Conservation (phyloP, 2,329 filamentous ascomycete genomes). For the Neonectria neomacrospora region DNA sequence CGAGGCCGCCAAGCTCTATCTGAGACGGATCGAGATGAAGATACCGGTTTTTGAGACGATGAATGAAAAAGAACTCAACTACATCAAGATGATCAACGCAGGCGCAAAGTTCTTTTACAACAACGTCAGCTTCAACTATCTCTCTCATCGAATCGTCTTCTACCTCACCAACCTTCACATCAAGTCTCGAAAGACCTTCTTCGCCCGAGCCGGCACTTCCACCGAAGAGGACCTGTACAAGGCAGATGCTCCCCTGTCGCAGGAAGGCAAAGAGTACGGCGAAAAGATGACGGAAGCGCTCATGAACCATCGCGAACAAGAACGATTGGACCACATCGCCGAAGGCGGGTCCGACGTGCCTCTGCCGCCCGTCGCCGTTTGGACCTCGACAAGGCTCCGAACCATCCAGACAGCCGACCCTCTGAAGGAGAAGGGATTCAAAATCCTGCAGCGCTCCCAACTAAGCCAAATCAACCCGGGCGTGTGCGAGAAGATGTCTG, state of each 20-base stretch:
- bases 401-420: conserved; percentile 91
- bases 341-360: conserved; percentile 75
- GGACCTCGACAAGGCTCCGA: conserved; percentile 91
- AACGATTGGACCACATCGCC: conserved; percentile 75
- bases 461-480: conserved; percentile 98
- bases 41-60: conserved; percentile 98
- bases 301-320: conserved; percentile 83
- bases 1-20: conserved; percentile 91
- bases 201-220: conserved; percentile 87
- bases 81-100: conserved; percentile 99
- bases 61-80: conserved; percentile 93
- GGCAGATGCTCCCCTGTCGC: conserved; percentile 84
- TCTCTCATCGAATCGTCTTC: conserved; percentile 97
- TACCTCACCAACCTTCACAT: conserved; percentile 98
- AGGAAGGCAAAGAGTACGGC: conserved; percentile 83
- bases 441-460: conserved; percentile 90
- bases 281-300: conserved; percentile 87
- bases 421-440: conserved; percentile 82
- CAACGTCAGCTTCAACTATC: conserved; percentile 95
- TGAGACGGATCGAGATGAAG: conserved; percentile 87
- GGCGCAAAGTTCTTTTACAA: conserved; percentile 94
- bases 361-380: conserved; percentile 85
- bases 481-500: conserved; percentile 93
- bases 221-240: conserved; percentile 93
- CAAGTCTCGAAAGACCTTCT: conserved; percentile 93